phyloP scores from a whole-genome alignment of 768 basidiomycete genomes.

The Amanita muscaria region DNA sequence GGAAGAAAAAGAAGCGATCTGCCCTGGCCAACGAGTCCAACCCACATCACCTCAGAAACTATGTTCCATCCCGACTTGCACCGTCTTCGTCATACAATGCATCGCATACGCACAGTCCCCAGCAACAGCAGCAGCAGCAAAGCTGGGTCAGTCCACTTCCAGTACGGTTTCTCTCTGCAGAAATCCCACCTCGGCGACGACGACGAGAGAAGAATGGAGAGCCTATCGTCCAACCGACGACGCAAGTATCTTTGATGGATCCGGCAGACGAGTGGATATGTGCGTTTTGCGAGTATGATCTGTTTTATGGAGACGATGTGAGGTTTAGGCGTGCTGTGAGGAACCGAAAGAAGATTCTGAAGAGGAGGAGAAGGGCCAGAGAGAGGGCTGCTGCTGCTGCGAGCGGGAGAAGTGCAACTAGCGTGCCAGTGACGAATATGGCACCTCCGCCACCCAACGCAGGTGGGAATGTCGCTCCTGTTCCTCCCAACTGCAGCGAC shows the following conservation, averaged over 20 bases:
- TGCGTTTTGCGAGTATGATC: constrained; percentile 83
- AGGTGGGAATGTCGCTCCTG: neutral
- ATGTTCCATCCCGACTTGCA: constrained; percentile 78
- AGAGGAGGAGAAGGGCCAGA: constrained; percentile 58
- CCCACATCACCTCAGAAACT: constrained; percentile 92
- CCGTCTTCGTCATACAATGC: constrained; percentile 2
- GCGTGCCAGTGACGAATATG: constrained; percentile 7
- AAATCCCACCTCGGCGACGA: constrained; percentile 43
- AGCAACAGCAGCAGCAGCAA: constrained; percentile 21
- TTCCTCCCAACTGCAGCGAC: neutral
- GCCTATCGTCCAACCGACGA: constrained; percentile 10
- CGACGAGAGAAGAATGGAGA: constrained; percentile 15
- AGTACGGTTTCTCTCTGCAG: constrained; percentile 58
- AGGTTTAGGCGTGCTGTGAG: constrained; percentile 57
- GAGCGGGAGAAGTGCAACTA: constrained; percentile 24
- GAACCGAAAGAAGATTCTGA: constrained; percentile 72
- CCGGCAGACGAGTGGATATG: constrained; percentile 90
- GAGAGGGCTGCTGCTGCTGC: constrained; percentile 53
- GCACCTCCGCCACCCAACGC: constrained; percentile 1
- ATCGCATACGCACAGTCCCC: too few species aligned
- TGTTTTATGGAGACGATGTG: constrained; percentile 82
- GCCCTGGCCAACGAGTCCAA: constrained; percentile 90
- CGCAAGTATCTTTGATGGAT: constrained; percentile 31
- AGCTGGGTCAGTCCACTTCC: constrained; percentile 54
- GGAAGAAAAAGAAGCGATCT: constrained; percentile 91